Conservation (phyloP, 257 asterid genomes). For the Sherardia arvensis region DNA sequence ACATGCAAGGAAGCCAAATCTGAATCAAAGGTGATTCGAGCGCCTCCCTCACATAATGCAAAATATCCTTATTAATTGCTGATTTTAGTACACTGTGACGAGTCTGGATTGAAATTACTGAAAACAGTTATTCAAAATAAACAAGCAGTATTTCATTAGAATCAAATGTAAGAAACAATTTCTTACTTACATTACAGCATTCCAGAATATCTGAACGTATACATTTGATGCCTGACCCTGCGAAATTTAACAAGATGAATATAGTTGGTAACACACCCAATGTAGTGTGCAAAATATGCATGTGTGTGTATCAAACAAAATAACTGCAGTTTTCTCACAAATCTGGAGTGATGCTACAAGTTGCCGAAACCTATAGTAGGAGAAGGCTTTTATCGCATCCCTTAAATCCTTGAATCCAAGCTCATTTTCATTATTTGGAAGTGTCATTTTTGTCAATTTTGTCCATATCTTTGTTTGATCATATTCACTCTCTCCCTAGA, state of each 20-base stretch:
- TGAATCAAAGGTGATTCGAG: not conserved
- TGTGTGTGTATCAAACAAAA: too few species aligned
- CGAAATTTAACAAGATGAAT: not conserved
- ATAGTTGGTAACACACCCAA: not conserved
- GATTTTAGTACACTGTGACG: not conserved
- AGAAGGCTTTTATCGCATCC: too few species aligned
- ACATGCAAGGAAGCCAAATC: not conserved
- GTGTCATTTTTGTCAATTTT: too few species aligned
- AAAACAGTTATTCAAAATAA: too few species aligned
- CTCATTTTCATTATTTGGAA: too few species aligned
- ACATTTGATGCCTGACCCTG: not conserved
- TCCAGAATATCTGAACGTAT: not conserved
- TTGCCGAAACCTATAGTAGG: too few species aligned
- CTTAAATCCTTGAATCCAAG: too few species aligned
- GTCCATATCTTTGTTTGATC: too few species aligned
- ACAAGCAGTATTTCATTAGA: not conserved
- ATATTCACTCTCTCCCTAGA: too few species aligned
- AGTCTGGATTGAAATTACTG: not conserved
- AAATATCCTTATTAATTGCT: not conserved
- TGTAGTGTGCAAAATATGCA: too few species aligned
- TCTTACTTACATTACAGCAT: not conserved
- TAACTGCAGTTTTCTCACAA: not conserved
- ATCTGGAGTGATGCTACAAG: not conserved
- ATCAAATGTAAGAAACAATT: not conserved
- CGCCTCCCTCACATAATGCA: too few species aligned